phyloP scores from a whole-genome alignment of 2,329 filamentous ascomycete species.

The Ascochyta koolunga region DNA sequence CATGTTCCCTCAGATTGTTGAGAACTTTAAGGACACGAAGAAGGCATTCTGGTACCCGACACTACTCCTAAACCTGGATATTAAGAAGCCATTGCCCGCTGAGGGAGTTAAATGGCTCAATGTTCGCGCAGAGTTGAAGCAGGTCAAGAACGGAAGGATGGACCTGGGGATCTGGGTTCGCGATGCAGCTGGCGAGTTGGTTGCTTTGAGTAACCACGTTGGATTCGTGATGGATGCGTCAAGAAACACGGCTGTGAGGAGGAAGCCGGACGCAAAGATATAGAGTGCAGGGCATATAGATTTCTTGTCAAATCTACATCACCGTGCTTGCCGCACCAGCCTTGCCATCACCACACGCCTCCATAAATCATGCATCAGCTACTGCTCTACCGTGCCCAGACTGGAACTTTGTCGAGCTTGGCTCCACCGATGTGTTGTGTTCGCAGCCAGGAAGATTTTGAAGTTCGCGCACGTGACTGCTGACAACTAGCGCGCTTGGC shows the following conservation, averaged over 20 bases:
- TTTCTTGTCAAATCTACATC: neutral
- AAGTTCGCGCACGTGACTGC: slow-evolving; percentile 19
- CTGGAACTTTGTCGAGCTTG: neutral
- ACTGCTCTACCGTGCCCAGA: neutral
- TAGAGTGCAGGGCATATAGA: slow-evolving; percentile 23
- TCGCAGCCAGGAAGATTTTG: neutral
- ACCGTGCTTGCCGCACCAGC: no score
- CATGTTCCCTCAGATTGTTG: slow-evolving; percentile 70
- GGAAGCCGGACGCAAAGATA: slow-evolving; percentile 47
- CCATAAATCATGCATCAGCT: neutral
- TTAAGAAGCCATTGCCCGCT: slow-evolving; percentile 73
- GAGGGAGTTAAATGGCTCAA: slow-evolving; percentile 77
- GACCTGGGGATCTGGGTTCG: slow-evolving; percentile 74
- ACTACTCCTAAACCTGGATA: slow-evolving; percentile 73
- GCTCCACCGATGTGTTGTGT: neutral
- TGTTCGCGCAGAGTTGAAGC: slow-evolving; percentile 67
- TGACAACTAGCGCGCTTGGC: slow-evolving; percentile 28
- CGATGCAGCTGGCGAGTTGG: slow-evolving; percentile 67
- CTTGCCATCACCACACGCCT: neutral
- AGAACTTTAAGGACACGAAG: slow-evolving; percentile 50
- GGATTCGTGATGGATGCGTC: slow-evolving; percentile 67
- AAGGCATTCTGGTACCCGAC: slow-evolving; percentile 75
- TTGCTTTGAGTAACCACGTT: slow-evolving; percentile 73
- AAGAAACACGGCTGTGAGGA: slow-evolving; percentile 65
- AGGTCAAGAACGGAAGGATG: slow-evolving; percentile 72